These are phyloP conservation scores for Pezicula rhizophila DNA, from an alignment of 2,329 filamentous ascomycete genomes.

Conservation along the genomic window DNA sequence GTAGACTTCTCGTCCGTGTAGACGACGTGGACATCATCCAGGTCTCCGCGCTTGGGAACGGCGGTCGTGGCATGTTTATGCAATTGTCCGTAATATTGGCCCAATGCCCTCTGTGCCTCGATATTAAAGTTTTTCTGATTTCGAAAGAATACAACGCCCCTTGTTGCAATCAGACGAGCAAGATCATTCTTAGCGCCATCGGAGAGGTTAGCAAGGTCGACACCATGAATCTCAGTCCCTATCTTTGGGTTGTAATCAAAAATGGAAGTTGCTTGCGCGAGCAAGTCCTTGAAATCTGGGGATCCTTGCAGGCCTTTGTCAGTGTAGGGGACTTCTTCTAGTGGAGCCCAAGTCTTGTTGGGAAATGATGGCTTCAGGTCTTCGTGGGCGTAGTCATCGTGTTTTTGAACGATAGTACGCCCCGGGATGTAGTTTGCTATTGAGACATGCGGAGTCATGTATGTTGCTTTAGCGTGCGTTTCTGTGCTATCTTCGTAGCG, in stretches of 20 bases:
- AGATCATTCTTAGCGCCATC: slow-evolving; percentile 43
- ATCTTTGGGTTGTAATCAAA: slow-evolving; percentile 45
- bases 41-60: slow-evolving; percentile 39
- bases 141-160: slow-evolving; percentile 53
- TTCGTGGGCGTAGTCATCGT: slow-evolving; percentile 44
- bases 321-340: slow-evolving; percentile 41
- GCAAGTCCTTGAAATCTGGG: slow-evolving; percentile 45
- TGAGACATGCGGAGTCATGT: background rate
- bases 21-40: slow-evolving; percentile 52
- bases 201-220: slow-evolving; percentile 40
- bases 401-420: slow-evolving; percentile 35
- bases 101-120: slow-evolving; percentile 45
- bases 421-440: slow-evolving; percentile 32
- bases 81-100: slow-evolving; percentile 44
- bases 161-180: slow-evolving; percentile 42
- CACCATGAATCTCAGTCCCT: slow-evolving; percentile 29
- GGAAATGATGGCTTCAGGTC: slow-evolving; percentile 47
- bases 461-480: background rate
- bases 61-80: slow-evolving; percentile 51
- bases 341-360: slow-evolving; percentile 42
- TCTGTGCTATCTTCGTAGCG: background rate
- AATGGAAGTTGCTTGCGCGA: slow-evolving; percentile 44
- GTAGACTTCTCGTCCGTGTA: slow-evolving; percentile 45
- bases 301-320: slow-evolving; percentile 51
- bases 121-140: slow-evolving; percentile 47